phyloP scores from a whole-genome alignment of 139 green algal genomes.

The Chlamydomonas applanata region DNA sequence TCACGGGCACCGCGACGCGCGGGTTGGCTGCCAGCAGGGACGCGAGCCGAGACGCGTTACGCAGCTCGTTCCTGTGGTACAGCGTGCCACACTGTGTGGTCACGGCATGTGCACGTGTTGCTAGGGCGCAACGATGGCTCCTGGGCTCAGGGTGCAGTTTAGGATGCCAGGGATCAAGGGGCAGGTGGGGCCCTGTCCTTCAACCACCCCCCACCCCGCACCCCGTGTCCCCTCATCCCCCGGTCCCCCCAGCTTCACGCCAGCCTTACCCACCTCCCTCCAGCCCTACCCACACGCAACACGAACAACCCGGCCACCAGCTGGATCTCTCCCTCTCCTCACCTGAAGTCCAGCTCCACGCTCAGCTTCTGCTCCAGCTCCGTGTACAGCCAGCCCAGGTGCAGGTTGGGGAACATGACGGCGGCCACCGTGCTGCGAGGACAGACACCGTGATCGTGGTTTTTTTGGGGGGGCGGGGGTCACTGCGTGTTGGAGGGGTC shows the following conservation, averaged over 20 bases:
- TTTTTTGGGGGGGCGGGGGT: too few species aligned
- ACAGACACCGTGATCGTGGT: too few species aligned
- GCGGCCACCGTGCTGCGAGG: conserved; percentile 16
- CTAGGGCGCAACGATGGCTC: not conserved
- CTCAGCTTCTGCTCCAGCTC: conserved; percentile 72
- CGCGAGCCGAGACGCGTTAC: conserved; percentile 51
- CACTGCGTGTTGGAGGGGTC: too few species aligned
- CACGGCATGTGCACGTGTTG: too few species aligned
- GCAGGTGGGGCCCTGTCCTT: too few species aligned
- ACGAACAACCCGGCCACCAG: too few species aligned
- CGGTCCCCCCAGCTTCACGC: conserved; percentile 5
- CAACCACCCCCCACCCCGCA: not conserved
- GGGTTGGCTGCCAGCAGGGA: conserved; percentile 23
- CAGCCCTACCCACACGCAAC: too few species aligned
- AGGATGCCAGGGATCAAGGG: not conserved
- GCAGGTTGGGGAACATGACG: conserved; percentile 58
- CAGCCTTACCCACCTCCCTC: too few species aligned
- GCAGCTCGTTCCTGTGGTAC: conserved; percentile 51
- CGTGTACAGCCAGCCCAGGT: conserved; percentile 51
- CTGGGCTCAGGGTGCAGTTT: not conserved
- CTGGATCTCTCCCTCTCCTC: too few species aligned
- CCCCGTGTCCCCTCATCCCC: not conserved
- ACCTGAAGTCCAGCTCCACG: conserved; percentile 80
- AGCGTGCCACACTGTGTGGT: not conserved
- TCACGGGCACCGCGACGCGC: conserved; percentile 51